Base-by-base conservation (phyloP, 805 yeast species). In the Starmerella cellae region DNA sequence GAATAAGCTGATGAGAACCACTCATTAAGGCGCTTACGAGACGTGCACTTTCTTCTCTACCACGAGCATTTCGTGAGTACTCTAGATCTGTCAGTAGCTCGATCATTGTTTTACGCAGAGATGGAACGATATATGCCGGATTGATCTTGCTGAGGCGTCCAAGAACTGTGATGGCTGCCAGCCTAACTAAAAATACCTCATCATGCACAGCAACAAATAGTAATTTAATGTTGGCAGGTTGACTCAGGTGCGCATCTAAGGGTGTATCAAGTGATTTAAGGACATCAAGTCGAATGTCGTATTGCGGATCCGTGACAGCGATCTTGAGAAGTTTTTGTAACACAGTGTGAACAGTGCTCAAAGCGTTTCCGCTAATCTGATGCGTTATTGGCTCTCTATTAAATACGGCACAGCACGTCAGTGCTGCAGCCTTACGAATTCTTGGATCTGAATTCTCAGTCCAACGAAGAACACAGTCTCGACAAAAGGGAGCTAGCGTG, bases 61-160 rank as follows among this genome's bases (percentile, higher is more conserved):
- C 79, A 21, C 80, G 62, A 27, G 84, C 71, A 35, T 77, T 73
- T 10, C 79, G 76, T 2, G 94, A 81, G 58, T 78, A 85, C 54
- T 85, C 94, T 39, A 91, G 64, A 46, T 82, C 82, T 0, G 95
- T 84, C 36, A 93, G 60, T 13, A 87, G 67, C 58, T 88, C 96
- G 35, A 91, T 75, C 47, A 93, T 62, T 0, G 88, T 75, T 57
- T 84, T 88, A 52, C 97, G 70, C 41, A 91, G 66, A 0, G 94
- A 82, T 0, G 99, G 98, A 30, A 88, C 85, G 48, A 91, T 82
- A 60, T 84, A 88, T 0, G 98, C 96, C 0, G 99, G 97, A 54
- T 91, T 91, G 32, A 84, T 79, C 2, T 74, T 63, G 0, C 95
- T 79, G 16, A 91, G 62, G 43, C 96, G 70, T 2, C 98, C 97